A percentile compares a stretch with the other conserved stretches of the same genome.
Conservation (phyloP, 768 basidiomycete species). For the Hygrophoropsis aurantiaca region DNA sequence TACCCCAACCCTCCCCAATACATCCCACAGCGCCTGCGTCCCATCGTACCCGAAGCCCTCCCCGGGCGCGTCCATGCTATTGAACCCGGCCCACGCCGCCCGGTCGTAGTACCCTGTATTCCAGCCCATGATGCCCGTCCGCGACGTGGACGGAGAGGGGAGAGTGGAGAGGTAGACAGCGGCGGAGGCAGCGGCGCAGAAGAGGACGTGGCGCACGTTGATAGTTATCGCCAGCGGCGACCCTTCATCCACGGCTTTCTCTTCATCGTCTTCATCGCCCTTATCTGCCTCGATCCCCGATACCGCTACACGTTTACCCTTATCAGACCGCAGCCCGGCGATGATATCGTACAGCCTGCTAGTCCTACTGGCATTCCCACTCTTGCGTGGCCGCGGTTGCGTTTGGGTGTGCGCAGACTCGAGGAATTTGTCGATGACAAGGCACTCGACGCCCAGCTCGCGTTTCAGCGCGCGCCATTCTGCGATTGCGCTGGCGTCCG, state of each 20-base stretch:
- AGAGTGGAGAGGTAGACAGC: conserved; percentile 60
- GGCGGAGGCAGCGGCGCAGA: conserved; percentile 64
- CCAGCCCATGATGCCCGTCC: conserved; percentile 60
- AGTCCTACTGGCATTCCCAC: too few species aligned
- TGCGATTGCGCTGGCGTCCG: conserved; percentile 58
- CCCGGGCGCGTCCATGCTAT: conserved; percentile 64
- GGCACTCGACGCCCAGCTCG: conserved; percentile 75
- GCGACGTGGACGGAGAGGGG: conserved; percentile 57
- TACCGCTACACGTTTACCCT: conserved; percentile 47
- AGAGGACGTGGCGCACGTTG: conserved; percentile 45
- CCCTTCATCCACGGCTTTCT: conserved; percentile 10
- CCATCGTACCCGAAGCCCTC: conserved; percentile 69
- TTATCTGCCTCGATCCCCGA: not conserved
- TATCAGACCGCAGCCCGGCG: too few species aligned
- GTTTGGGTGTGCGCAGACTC: conserved; percentile 39
- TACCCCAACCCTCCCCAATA: conserved; percentile 70
- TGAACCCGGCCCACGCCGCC: conserved; percentile 77
- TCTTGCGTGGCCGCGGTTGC: too few species aligned
- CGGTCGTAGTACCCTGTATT: conserved; percentile 75
- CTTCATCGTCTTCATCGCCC: conserved; percentile 30
- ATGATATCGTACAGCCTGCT: too few species aligned
- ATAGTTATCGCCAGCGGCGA: conserved; percentile 27
- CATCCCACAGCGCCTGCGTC: conserved; percentile 63
- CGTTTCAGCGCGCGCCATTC: conserved; percentile 81
- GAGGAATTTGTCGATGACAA: conserved; percentile 73